Evolutionary conservation across 2,329 filamentous ascomycete genomes (phyloP).

Genomic region (Biscogniauxia marginata): DNA sequence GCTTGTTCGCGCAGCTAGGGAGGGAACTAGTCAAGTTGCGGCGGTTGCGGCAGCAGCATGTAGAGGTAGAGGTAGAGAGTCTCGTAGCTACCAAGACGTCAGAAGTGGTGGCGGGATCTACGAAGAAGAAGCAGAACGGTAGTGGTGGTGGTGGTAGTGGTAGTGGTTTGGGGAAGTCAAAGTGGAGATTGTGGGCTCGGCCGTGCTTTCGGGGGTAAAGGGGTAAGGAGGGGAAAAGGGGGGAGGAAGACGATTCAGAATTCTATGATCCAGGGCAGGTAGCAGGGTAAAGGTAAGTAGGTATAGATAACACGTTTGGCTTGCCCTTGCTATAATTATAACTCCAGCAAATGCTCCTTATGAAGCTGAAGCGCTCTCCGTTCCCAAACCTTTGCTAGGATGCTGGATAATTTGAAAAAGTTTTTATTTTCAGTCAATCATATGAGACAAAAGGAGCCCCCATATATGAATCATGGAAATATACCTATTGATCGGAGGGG

Average conservation of each 20-base stretch:
- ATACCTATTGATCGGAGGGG: too few species aligned
- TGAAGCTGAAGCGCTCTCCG: too few species aligned
- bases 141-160: background rate
- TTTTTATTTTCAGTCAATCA: too few species aligned
- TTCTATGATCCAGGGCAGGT: too few species aligned
- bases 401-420: too few species aligned
- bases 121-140: background rate
- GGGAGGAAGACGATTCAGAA: background rate
- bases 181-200: conserved; percentile 17
- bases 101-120: background rate
- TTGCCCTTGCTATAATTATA: too few species aligned
- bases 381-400: too few species aligned
- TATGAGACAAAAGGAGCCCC: too few species aligned
- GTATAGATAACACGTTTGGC: too few species aligned
- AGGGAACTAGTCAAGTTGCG: conserved; percentile 34
- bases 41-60: conserved; percentile 23
- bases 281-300: too few species aligned
- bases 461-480: too few species aligned
- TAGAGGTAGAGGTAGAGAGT: background rate
- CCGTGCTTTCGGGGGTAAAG: conserved; percentile 14
- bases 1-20: conserved; percentile 34
- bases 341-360: too few species aligned
- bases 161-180: conserved; percentile 1
- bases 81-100: background rate
- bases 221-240: conserved; percentile 6